Evolutionary conservation across 495 filamentous ascomycete genomes (phyloP), one percentile per base, ranked within the genome.

Genomic region (Daldinia concentrica): DNA sequence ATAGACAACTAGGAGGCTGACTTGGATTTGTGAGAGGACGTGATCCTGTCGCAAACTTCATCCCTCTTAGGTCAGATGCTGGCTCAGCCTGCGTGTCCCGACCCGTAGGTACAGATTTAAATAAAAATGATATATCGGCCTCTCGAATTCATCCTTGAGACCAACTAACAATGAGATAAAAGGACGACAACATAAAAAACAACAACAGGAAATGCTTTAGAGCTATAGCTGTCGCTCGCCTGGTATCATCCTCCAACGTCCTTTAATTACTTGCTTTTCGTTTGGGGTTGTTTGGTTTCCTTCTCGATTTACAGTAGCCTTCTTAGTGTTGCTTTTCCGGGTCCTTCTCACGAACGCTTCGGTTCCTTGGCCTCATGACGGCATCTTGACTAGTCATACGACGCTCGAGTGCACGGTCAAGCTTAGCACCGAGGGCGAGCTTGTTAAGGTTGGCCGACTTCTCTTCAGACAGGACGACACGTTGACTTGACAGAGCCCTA

Each of bases 381-480:
- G 95, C 96, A 79, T 99, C 95, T 78, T 99, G 95, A 73, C 91
- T 79, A 26, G 86, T 90, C 94, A 98, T 96, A 72, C 95, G 88
- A 73, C 95, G 85, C 61, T 89, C 92, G 39, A 99, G 88, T 12
- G 95, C 95, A 41, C 95, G 90, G 78, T 99, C 95, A 43, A 98
- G 86, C 82, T 98, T 98, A 41, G 95, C 95, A 50, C 94, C 91
- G 45, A 98, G 86, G 30, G 95, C 95, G 63, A 98, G 83, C 81
- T 97, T 97, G 80, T 90, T 92, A 75, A 97, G 80, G 78, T 92
- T 91, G 68, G 92, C 92, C 56, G 84, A 89, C 86, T 98, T 97
- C 80, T 97, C 89, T 39, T 88, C 84, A 65, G 85, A 92, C 24
- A 93, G 89, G 52, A 90, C 86, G 76, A 97, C 97, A 66, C 95